Conservation (phyloP, 441 rosid genomes). For the Bocquillonia castaneifolia region DNA sequence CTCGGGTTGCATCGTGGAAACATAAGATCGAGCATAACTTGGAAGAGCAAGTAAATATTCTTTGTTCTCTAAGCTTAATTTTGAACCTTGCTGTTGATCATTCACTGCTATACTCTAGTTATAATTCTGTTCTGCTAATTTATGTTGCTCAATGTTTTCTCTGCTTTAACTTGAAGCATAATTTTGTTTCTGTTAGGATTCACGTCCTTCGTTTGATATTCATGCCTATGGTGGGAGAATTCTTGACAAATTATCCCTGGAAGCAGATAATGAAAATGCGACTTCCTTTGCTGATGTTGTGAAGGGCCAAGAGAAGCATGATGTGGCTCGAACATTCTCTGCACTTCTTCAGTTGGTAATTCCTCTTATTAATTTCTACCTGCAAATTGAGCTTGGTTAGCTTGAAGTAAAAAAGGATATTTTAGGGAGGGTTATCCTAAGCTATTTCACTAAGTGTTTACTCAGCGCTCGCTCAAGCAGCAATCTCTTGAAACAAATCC, state of each 20-base stretch:
- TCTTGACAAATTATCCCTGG: constrained; percentile 49
- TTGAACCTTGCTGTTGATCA: not conserved
- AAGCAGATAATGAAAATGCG: constrained; percentile 32
- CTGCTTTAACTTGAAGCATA: constrained; percentile 15
- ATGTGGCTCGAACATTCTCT: constrained; percentile 82
- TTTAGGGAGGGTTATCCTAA: not conserved
- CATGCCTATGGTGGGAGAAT: constrained; percentile 71
- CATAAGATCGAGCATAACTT: constrained; percentile 82
- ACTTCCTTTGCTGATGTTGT: constrained; percentile 58
- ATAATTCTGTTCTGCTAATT: not conserved
- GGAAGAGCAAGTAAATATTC: constrained; percentile 70
- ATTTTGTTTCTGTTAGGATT: constrained; percentile 47
- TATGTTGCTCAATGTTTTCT: constrained; percentile 16
- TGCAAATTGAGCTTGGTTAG: not conserved
- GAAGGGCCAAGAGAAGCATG: constrained; percentile 73
- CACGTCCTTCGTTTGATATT: constrained; percentile 80
- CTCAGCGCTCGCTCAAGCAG: not conserved
- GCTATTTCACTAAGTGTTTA: not conserved
- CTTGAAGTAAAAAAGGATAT: not conserved
- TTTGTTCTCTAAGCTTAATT: not conserved
- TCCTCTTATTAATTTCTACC: not conserved
- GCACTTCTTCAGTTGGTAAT: constrained; percentile 93
- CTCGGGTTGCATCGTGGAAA: constrained; percentile 88
- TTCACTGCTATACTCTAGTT: not conserved
- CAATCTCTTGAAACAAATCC: not conserved